Evolutionary conservation across 306 rosid species (phyloP), one percentile per base, ranked within the genome.

Genomic region (Inga leiocalycina): DNA sequence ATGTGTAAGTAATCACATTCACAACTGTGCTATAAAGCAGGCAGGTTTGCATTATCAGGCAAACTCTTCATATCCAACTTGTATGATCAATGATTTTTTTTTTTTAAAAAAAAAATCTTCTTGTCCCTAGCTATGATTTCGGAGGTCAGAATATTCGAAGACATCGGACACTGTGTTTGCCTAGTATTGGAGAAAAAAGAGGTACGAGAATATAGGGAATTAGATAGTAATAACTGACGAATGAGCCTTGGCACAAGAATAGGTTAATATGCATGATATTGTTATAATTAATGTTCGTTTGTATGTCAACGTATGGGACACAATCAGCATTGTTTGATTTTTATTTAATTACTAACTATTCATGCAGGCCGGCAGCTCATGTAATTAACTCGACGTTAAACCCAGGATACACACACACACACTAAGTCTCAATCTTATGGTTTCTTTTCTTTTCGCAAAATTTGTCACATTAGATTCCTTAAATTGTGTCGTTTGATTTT

Each of bases 351-450:
- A 79, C 46, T 82, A 3, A 0, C 46, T 14, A 30, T 8, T 45
- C 46, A 69, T 17, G 85, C 83, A 86, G 15, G 88, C 86, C 90
- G 89, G 92, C 91, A 16, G 6, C 17, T 65, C 13, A 37, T 1
- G 13, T 51, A 16, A 5, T 51, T 15, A 16, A 16, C 45, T 3
- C 1, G 15, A 8, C 71, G 37, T 34, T 3, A 67, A 12, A 35
- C 8, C 45, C 5, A 37, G 27, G 34, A 32, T 3, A 32, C 34
- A 32, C 34, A 32, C 34, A 32, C 34, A 32, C 34, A 32, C 34
- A 32, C 34, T 2, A 0, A 7, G 48, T 68, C 73, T 68, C 27
- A 37, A 57, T 35, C 46, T 35, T 39, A 17, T 8, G 46, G 13
- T 67, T 37, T 46, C 8, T 66, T 34, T 45, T 67, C 45, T 67